phyloP scores from a whole-genome alignment of 1,139 yeast genomes.

The Protomyces macrosporus region DNA sequence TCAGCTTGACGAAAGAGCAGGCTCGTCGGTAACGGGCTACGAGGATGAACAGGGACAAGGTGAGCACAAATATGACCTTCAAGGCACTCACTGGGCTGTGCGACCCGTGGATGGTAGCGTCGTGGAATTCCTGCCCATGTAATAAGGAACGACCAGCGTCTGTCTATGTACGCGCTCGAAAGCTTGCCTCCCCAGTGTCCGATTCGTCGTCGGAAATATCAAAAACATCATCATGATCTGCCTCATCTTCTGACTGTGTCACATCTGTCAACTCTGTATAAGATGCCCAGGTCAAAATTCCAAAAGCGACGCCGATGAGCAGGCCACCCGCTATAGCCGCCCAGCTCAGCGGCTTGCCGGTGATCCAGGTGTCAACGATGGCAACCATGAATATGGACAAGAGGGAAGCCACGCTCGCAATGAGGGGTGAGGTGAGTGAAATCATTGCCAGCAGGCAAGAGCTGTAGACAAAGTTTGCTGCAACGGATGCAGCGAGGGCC shows the following conservation, averaged over 20 bases:
- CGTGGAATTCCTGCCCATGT: too few species aligned
- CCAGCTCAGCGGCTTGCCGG: slow-evolving; percentile 47
- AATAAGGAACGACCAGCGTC: too few species aligned
- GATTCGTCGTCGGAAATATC: slow-evolving; percentile 2
- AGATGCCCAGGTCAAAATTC: slow-evolving; percentile 61
- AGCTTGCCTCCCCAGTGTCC: background rate
- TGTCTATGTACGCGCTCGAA: too few species aligned
- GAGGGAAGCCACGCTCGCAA: slow-evolving; percentile 75
- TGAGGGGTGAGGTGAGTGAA: slow-evolving; percentile 80
- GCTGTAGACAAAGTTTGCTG: slow-evolving; percentile 63
- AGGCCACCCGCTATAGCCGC: slow-evolving; percentile 43
- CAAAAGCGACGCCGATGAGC: slow-evolving; percentile 57
- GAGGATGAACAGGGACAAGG: too few species aligned
- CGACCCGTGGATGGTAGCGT: too few species aligned
- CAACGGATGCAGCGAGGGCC: slow-evolving; percentile 46
- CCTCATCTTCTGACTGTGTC: background rate
- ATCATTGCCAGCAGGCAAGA: slow-evolving; percentile 70
- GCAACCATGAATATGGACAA: slow-evolving; percentile 78
- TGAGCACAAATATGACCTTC: too few species aligned
- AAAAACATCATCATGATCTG: background rate
- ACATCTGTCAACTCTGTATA: slow-evolving; percentile 70
- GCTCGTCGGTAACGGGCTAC: too few species aligned
- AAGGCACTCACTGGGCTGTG: too few species aligned
- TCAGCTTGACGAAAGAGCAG: too few species aligned
- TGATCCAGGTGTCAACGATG: slow-evolving; percentile 66